Base-by-base conservation (phyloP, 805 yeast genomes). In the Candida sanyiensis region DNA sequence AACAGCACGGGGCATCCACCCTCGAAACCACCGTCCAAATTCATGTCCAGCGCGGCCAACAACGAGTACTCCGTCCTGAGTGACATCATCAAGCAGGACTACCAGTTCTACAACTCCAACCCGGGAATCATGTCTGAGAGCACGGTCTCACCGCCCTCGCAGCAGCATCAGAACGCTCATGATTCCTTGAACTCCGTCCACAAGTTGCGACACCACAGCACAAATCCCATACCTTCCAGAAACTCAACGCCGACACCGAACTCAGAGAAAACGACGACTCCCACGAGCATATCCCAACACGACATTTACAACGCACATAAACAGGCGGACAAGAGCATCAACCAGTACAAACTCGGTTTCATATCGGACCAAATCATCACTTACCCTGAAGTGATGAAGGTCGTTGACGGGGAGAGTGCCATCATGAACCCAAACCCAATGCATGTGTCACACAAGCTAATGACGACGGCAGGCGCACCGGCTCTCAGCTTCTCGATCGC, bases 11-110 rank as follows among this genome's bases (percentile, higher is more conserved):
- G 12, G 8, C 33, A 26, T 20, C 37, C 21, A 8, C 6, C 13
- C 2, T 17, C 25, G 18, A 25, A 28, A 27, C 21, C 38, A 5
- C 16, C 28, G 7, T 50, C 73, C 51, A 51, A 72, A 43, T 82
- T 82, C 49, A 53, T 81, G 43, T 79, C 87, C 1, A 65, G 73
- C 25, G 88, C 93, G 1, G 88, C 86, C 0, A 82, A 80, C 51
- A 63, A 80, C 37, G 93, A 83, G 49, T 82, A 83, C 49, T 71
- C 85, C 3, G 76, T 82, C 4, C 59, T 83, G 22, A 80, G 87
- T 7, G 75, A 70, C 43, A 81, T 83, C 35, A 69, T 80, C 26
- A 75, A 75, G 25, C 61, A 57, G 40, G 67, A 62, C 22, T 48
- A 52, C 9, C 25, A 40, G 18, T 28, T 34, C 13, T 29, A 34